Evolutionary conservation across 345 rosid genomes (phyloP).

Genomic region (Aquilaria malaccensis): DNA sequence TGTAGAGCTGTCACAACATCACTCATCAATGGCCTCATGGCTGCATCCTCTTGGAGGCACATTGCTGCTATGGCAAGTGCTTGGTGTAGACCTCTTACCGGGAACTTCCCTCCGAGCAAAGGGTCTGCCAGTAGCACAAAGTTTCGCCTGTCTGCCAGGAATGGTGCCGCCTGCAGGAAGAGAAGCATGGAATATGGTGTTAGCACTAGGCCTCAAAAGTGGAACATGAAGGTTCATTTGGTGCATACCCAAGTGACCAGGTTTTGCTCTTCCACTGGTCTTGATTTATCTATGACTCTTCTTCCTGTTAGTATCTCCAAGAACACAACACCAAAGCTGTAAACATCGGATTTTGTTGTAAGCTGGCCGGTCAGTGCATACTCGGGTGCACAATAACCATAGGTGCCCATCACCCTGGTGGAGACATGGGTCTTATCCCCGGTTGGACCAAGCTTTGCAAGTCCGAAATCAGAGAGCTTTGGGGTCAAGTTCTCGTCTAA

Average conservation of each 20-base stretch:
- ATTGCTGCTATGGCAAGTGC: constrained; percentile 81
- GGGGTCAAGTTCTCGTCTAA: constrained; percentile 56
- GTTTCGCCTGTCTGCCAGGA: constrained; percentile 59
- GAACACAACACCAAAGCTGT: constrained; percentile 79
- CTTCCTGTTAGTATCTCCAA: constrained; percentile 76
- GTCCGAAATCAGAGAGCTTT: constrained; percentile 78
- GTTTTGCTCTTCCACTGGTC: constrained; percentile 63
- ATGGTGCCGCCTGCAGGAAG: constrained; percentile 53
- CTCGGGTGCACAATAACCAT: constrained; percentile 80
- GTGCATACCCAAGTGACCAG: constrained; percentile 58
- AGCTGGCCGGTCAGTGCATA: constrained; percentile 66
- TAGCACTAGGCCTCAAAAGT: not conserved
- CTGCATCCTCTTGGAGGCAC: constrained; percentile 81
- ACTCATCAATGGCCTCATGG: constrained; percentile 59
- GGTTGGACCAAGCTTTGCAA: constrained; percentile 79
- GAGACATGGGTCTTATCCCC: constrained; percentile 67
- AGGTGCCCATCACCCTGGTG: constrained; percentile 88
- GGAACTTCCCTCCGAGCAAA: constrained; percentile 47
- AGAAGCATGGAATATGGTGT: not conserved
- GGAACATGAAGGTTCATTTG: not conserved
- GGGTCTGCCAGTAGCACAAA: constrained; percentile 67
- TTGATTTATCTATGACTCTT: constrained; percentile 63
- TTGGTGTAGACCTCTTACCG: constrained; percentile 52
- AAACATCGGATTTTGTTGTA: constrained; percentile 69
- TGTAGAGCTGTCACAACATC: constrained; percentile 81